phyloP scores from a whole-genome alignment of 140 eudicot genomes.

The Anethum foeniculum region DNA sequence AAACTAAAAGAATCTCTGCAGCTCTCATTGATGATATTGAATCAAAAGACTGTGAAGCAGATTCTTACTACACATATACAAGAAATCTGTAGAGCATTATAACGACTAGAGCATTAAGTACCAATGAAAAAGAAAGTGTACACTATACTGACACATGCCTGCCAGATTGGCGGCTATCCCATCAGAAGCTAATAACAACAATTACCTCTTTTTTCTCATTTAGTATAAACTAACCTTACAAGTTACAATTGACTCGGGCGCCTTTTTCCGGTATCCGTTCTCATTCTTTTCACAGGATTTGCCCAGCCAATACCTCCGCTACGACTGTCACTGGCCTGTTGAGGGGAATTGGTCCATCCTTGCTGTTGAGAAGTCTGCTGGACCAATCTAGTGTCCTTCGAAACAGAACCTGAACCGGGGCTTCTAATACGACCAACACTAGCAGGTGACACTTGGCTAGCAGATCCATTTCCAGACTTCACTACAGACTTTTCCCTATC shows the following conservation, averaged over 20 bases:
- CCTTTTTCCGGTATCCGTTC: slow-evolving; percentile 78
- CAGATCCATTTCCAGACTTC: slow-evolving; percentile 42
- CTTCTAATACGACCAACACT: slow-evolving; percentile 43
- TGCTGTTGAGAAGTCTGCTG: slow-evolving; percentile 31
- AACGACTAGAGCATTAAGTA: neutral
- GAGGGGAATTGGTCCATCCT: slow-evolving; percentile 38
- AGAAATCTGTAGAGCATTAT: neutral
- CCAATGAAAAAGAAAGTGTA: neutral
- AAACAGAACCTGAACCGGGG: slow-evolving; percentile 33
- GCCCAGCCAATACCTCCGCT: slow-evolving; percentile 69
- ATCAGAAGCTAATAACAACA: neutral
- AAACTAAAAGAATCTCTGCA: slow-evolving; percentile 4
- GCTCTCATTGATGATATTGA: neutral
- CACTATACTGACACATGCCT: neutral
- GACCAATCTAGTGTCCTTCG: slow-evolving; percentile 25
- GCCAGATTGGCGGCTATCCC: neutral
- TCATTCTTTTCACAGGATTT: slow-evolving; percentile 82
- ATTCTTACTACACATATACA: neutral
- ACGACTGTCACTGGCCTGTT: slow-evolving; percentile 46
- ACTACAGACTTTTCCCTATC: slow-evolving; percentile 64
- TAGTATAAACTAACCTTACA: neutral
- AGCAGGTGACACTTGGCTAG: slow-evolving; percentile 56
- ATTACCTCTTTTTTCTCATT: neutral
- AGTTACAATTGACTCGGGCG: slow-evolving; percentile 71
- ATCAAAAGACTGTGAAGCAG: neutral